Base-by-base conservation (phyloP, 345 rosid species). In the Eucalyptus erythrocorys region DNA sequence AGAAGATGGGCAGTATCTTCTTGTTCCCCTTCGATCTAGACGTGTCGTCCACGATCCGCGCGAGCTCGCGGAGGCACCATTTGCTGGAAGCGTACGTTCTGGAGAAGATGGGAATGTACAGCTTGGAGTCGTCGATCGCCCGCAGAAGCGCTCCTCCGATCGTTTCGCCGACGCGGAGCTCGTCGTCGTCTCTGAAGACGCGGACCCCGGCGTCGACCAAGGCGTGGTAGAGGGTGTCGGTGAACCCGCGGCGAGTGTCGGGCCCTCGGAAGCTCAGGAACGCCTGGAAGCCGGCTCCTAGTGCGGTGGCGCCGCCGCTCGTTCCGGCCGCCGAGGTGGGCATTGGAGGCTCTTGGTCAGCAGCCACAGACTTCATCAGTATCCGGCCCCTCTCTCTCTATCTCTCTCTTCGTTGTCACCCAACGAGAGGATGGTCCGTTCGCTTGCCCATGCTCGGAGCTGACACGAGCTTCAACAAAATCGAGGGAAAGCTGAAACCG, bases 351-450 rank as follows among this genome's bases (percentile, higher is more conserved):
- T 76, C 82, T 37, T 76, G 82, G 82, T 21, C 15, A 2, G 9
- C 47, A 76, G 82, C 42, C 82, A 76, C 47, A 9, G 82, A 21
- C 82, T 24, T 76, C 82, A 37, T 76, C 82, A 21, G 82, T 5
- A 3, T 76, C 1, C 82, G 82, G 14, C 22, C 24, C 24, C 57
- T 85, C 45, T n/a, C 45, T n/a, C 59, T 94, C 94, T 94, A 61
- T 93, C 24, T 19, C 55, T 51, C 55, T 51, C 24, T 0, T 94
- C 87, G 95, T 97, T 9, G 97, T 93, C 98, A 40, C 47, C 81
- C 82, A 11, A 40, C 47, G 0, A 10, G 26, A 76, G 14, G 27
- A 76, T 76, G 81, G 47, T 37, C 15, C 15, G 82, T 22, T 37
- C 82, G 82, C 82, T 40, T 76, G 82, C 82, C 82, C 42, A 21